Base-by-base conservation (phyloP, 208 protist species). In the Wallacemonas sp. region DNA sequence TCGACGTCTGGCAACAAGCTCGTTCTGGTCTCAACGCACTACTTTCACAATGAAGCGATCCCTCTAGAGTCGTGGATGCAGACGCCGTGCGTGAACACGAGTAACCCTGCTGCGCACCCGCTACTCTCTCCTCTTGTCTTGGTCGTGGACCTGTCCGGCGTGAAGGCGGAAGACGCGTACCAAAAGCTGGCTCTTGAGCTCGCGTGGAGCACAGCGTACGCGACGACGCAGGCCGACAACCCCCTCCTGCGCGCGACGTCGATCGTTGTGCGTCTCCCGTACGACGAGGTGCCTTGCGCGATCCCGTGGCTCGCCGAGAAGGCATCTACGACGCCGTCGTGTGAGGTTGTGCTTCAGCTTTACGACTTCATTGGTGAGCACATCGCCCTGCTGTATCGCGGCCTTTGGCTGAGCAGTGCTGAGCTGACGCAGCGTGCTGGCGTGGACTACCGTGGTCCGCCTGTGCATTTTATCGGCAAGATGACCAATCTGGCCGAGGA, bases 241-340 rank as follows among this genome's bases (percentile, higher is more conserved):
- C 41, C 61, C 22, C 39, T 80, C 38, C 55, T 80, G 60, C 55
- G 49, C 26, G 66, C 70, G 22, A 44, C 47, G 41, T 67, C 71
- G 4, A 51, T 91, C 6, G 70, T 94, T 14, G 84, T 91, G 28
- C 73, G 80, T 19, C 64, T 94, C 27, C 88, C 88, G 28, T 90
- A 84, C 71, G 46, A 61, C 0, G 49, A 38, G 2, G 55, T 88
- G 1, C 81, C 81, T 2, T 66, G 58, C 42, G 31, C 58, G 15
- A 36, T 22, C 26, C 6, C 19, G 39, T 64, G 41, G 55, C 17
- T 62, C 22, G 30, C 6, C 15, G 0, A 9, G 15, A 26, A 58
- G n/a, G n/a, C 4, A 9, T 2, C 33, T 15, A 26, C 21, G 26
- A 26, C 15, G 26, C 28, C 12, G 28, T 36, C 24, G 47, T 47